Base-by-base conservation (phyloP, 192 early-diverging fungal species). In the Coemansia sp. region DNA sequence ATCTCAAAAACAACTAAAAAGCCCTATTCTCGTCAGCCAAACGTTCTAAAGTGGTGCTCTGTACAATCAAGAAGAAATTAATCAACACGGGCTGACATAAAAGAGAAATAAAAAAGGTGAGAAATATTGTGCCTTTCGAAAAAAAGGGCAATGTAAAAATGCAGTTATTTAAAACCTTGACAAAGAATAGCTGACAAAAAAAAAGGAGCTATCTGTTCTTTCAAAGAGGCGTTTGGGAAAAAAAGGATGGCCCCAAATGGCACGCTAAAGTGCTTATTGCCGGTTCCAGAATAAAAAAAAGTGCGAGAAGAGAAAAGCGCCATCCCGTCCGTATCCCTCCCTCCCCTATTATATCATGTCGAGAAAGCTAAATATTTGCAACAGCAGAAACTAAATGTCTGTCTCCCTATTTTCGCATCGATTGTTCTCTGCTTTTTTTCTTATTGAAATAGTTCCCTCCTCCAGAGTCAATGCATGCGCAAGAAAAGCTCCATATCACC, bases 351-450 rank as follows among this genome's bases (percentile, higher is more conserved):
- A 34, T 34, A 34, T 34, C 32, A 34, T 34, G 32, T 34, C 7
- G 1, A 6, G 7, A 34, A 34, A 28, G 21, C 14, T n/a, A 28
- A 47, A 31, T 28, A 23, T 11, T 47, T 11, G 45, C 45, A 30
- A 47, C 28, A 28, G 34, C 15, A 16, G 20, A 18, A 21, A 53
- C 16, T 40, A 54, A 21, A 32, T 53, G 18, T 15, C 39, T 38
- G 12, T 52, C 44, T 43, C 45, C 36, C 39, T 44, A 23, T 51
- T 56, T 54, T 54, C 53, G 23, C 40, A 54, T 54, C 28, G n/a
- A 60, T 61, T 60, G 65, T 59, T 8, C 57, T 54, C 20, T 38
- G 14, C 31, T 32, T 37, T 42, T 53, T 46, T 31, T 20, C 30
- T 49, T 59, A 20, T 58, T 62, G 32, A 7, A 34, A 34, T 34